phyloP scores from a whole-genome alignment of 768 basidiomycete genomes.

The Galerina sulciceps region DNA sequence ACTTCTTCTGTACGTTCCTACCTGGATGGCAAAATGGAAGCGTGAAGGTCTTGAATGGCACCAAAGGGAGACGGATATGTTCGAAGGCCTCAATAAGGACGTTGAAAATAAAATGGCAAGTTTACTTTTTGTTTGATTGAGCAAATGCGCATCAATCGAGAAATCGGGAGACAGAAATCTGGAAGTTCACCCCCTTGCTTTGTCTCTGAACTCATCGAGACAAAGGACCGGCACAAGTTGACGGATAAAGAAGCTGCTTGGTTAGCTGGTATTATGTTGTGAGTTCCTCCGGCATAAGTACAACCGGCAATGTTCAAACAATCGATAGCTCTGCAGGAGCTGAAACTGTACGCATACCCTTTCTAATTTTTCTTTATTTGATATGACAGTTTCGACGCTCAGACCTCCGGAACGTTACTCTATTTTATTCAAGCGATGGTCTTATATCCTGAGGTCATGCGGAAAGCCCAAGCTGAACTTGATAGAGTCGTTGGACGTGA shows the following conservation, averaged over 20 bases:
- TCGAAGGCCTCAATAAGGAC: neutral
- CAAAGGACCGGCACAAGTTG: neutral
- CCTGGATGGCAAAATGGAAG: constrained; percentile 1
- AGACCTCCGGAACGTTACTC: neutral
- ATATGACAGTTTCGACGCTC: too few species aligned
- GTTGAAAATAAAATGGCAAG: neutral
- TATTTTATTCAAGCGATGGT: constrained; percentile 17
- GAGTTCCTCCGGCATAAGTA: neutral
- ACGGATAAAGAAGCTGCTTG: neutral
- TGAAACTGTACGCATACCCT: neutral
- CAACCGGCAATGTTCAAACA: too few species aligned
- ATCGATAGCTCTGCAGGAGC: neutral
- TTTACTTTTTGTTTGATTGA: neutral
- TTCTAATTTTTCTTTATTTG: neutral
- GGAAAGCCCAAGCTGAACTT: constrained; percentile 21
- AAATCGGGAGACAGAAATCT: neutral
- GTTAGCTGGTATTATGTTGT: neutral
- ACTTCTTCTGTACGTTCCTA: neutral
- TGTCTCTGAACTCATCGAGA: neutral
- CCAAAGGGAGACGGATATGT: neutral
- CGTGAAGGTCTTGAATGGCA: neutral
- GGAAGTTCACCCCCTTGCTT: neutral
- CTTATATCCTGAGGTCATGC: constrained; percentile 17
- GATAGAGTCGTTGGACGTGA: constrained; percentile 24
- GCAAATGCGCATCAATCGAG: neutral